Evolutionary conservation across 2,329 filamentous ascomycete genomes (phyloP).

Genomic region (Zalaria sp.): DNA sequence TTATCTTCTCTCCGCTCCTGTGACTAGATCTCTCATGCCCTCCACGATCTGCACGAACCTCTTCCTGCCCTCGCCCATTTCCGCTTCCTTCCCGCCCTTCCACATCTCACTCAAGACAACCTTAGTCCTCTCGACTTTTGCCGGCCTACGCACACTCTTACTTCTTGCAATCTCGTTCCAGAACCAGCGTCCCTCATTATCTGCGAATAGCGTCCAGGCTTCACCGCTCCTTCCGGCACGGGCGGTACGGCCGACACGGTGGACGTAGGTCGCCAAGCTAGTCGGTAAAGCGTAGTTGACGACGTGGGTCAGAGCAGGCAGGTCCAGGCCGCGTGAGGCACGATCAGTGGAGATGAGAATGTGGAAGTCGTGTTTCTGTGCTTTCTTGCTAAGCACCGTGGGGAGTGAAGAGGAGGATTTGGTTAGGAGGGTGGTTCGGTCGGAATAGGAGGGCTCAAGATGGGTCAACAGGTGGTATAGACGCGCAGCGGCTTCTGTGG

Average conservation of each 20-base stretch:
- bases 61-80: slow-evolving; percentile 23
- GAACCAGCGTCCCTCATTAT: slow-evolving; percentile 82
- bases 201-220: slow-evolving; percentile 76
- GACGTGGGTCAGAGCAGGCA: slow-evolving; percentile 60
- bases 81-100: neutral
- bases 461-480: slow-evolving; percentile 58
- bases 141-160: slow-evolving; percentile 33
- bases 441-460: slow-evolving; percentile 15
- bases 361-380: slow-evolving; percentile 42
- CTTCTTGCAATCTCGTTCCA: slow-evolving; percentile 63
- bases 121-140: slow-evolving; percentile 31
- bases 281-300: slow-evolving; percentile 88
- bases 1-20: slow-evolving; percentile 6
- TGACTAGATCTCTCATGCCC: slow-evolving; percentile 48
- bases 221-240: slow-evolving; percentile 61
- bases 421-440: slow-evolving; percentile 30
- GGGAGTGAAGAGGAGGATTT: slow-evolving; percentile 52
- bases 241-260: slow-evolving; percentile 83
- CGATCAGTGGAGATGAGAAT: slow-evolving; percentile 85
- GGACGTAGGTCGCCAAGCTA: slow-evolving; percentile 71
- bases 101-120: slow-evolving; percentile 19
- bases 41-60: slow-evolving; percentile 42
- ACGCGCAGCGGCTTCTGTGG: slow-evolving; percentile 75
- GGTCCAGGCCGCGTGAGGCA: slow-evolving; percentile 79
- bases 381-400: slow-evolving; percentile 39